phyloP scores from a whole-genome alignment of 345 rosid genomes.

The Eucalyptus erythrocorys region DNA sequence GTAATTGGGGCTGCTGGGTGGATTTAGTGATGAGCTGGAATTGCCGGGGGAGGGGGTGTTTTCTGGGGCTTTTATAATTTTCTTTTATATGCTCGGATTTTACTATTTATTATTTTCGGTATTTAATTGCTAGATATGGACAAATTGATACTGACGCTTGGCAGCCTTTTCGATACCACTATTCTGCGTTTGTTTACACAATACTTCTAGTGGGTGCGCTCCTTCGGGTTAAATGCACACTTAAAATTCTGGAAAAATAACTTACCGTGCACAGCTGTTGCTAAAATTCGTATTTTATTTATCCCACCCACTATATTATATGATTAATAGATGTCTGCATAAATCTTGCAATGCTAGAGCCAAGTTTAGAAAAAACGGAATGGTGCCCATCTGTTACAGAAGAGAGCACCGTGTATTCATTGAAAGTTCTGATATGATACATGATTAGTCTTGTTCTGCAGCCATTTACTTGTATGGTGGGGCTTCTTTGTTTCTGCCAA shows the following conservation, averaged over 20 bases:
- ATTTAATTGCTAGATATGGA: fast-evolving
- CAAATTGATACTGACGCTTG: too few species aligned
- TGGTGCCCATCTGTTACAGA: background rate
- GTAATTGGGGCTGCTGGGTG: fast-evolving
- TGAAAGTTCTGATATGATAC: background rate
- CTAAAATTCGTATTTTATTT: too few species aligned
- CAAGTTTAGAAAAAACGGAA: background rate
- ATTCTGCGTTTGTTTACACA: too few species aligned
- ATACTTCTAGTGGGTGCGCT: fast-evolving
- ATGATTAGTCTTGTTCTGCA: background rate
- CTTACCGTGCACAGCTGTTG: fast-evolving
- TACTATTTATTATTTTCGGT: fast-evolving
- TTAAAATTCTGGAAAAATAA: fast-evolving
- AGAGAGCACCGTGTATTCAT: background rate
- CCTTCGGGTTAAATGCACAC: background rate
- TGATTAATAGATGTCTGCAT: background rate
- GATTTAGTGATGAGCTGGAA: fast-evolving
- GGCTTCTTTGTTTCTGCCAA: background rate
- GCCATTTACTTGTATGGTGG: background rate
- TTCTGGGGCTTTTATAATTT: too few species aligned
- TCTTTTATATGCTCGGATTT: too few species aligned
- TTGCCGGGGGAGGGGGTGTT: too few species aligned
- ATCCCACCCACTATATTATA: fast-evolving
- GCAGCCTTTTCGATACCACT: too few species aligned
- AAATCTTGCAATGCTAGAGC: fast-evolving